Evolutionary conservation across 2,329 filamentous ascomycete species (phyloP).

Genomic region (Xylaria sp.): DNA sequence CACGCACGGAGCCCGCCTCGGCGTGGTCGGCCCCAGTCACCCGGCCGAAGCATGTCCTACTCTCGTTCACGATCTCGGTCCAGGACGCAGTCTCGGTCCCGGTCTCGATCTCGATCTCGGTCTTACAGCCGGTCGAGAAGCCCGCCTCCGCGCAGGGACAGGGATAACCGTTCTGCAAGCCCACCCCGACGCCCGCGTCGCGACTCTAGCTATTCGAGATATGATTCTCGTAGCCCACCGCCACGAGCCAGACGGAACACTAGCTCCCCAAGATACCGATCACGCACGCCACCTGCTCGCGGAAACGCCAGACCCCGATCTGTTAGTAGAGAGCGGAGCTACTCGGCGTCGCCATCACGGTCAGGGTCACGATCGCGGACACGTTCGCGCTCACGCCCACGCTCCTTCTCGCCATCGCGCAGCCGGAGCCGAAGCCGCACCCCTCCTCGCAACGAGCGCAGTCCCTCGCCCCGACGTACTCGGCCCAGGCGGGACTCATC

Average conservation of each 20-base stretch:
- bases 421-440: slow-evolving; percentile 24
- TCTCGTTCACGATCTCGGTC: slow-evolving; percentile 15
- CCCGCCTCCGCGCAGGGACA: slow-evolving; percentile 9
- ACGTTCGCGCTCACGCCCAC: slow-evolving; percentile 14
- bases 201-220: slow-evolving; percentile 13
- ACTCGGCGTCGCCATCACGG: slow-evolving; percentile 22
- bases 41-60: slow-evolving; percentile 21
- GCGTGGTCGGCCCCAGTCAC: slow-evolving; percentile 29
- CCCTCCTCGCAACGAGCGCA: slow-evolving; percentile 19
- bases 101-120: neutral
- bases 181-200: slow-evolving; percentile 12
- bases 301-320: slow-evolving; percentile 19
- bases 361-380: slow-evolving; percentile 19
- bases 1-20: slow-evolving; percentile 33
- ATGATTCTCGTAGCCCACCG: slow-evolving; percentile 21
- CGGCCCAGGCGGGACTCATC: slow-evolving; percentile 22
- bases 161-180: slow-evolving; percentile 8
- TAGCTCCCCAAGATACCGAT: slow-evolving; percentile 16
- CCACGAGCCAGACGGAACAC: slow-evolving; percentile 16
- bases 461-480: slow-evolving; percentile 22
- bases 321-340: slow-evolving; percentile 23
- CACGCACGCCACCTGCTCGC: slow-evolving; percentile 14
- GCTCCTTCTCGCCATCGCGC: slow-evolving; percentile 25
- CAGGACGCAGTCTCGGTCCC: neutral
- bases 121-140: slow-evolving; percentile 19